Base-by-base conservation (phyloP, 1,284 basidiomycete species). In the Rhodofomes roseus region DNA sequence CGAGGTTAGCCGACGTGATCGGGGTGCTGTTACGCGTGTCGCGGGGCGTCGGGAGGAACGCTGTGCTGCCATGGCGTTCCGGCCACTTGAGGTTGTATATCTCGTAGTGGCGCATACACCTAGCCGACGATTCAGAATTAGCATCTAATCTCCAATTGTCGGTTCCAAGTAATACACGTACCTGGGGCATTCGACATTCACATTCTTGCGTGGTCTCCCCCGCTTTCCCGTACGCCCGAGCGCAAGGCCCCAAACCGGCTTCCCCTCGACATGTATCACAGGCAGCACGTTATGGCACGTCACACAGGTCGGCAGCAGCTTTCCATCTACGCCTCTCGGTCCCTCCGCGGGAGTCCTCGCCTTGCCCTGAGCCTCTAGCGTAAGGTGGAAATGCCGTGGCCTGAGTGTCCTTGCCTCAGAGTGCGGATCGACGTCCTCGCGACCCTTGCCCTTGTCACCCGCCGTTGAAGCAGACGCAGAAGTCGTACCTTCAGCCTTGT, bases 11-110 rank as follows among this genome's bases (percentile, higher is more conserved):
- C 40, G 80, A 78, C 16, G 79, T 80, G 37, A 81, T 76, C 27
- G 85, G 83, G 7, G 79, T 79, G 29, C 74, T 76, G 44, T 62
- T 65, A 39, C 63, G 56, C 27, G 62, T 61, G 56, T 84, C 81
- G 41, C 81, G 78, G 46, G 84, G 84, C 7, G 82, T 82, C 12
- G 79, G 78, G 9, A 79, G 62, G 60, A 73, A 76, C 18, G 71
- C 70, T 9, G 77, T 60, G 4, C 64, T 70, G 1, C 83, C 84
- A 60, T 82, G 67, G 56, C 89, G 86, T 53, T 79, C 77, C 20
- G 89, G 89, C 90, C 90, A 92, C 2, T 80, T 72, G 54, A 80
- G 76, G 4, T 76, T 78, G 72, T 91, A 92, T 59, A 92, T 92
- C 18, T 85, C 88, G 63, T 78, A 81, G 70, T 92, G 89, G 20